These are phyloP conservation scores for Ephemerocybe angulata DNA, from an alignment of 768 basidiomycete species.

Conservation along the genomic window DNA sequence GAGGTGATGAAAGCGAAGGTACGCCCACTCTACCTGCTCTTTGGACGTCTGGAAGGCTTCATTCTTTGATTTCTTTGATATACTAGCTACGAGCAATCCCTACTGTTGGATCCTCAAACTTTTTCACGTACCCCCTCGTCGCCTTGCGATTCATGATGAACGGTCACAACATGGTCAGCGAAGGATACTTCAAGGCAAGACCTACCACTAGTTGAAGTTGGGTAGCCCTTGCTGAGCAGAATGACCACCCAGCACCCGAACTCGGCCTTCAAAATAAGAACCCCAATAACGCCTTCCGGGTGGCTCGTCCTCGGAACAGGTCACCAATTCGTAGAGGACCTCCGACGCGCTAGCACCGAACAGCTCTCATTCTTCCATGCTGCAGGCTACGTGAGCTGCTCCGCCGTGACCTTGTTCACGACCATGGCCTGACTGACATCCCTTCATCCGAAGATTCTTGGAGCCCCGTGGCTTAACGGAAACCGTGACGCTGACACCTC, in stretches of 20 bases:
- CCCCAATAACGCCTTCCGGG: slow-evolving; percentile 8
- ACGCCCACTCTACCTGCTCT: background rate
- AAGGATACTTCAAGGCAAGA: slow-evolving; percentile 10
- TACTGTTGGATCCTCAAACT: slow-evolving; percentile 7
- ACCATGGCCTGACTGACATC: background rate
- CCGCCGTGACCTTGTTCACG: background rate
- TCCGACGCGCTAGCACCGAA: slow-evolving; percentile 36
- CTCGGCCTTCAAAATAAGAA: slow-evolving; percentile 18
- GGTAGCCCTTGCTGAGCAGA: background rate
- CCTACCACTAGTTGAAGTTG: background rate
- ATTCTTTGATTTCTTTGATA: background rate
- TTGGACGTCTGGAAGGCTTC: background rate
- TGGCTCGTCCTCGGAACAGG: slow-evolving; percentile 35
- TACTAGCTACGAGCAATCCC: slow-evolving; percentile 9
- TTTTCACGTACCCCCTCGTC: slow-evolving; percentile 7
- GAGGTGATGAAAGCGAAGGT: background rate
- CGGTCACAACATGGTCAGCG: slow-evolving; percentile 19
- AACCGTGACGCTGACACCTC: background rate
- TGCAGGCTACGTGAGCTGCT: slow-evolving; percentile 20
- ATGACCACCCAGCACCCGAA: slow-evolving; percentile 15
- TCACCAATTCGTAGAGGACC: slow-evolving; percentile 42
- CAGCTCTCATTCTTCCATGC: slow-evolving; percentile 28
- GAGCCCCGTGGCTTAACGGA: slow-evolving; percentile 29
- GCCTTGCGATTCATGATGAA: slow-evolving; percentile 36
- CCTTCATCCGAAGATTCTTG: slow-evolving; percentile 17